These are phyloP conservation scores for Fusarium odoratissimum DNA, from an alignment of 2,329 filamentous ascomycete genomes.

Conservation along the genomic window DNA sequence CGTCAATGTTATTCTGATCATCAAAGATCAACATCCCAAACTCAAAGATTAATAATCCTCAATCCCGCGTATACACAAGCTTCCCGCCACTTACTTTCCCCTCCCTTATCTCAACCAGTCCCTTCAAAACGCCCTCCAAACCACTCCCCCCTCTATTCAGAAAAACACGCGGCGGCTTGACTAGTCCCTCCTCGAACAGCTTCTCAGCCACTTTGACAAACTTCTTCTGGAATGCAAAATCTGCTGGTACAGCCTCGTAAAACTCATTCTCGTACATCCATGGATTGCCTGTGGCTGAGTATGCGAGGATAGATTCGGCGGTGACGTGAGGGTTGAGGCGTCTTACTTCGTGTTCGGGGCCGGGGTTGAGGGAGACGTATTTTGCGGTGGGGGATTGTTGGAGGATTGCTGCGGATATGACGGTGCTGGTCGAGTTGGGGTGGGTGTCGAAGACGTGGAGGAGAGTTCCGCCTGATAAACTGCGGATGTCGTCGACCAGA, in stretches of 20 bases:
- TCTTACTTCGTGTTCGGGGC: background rate
- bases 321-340: background rate
- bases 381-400: background rate
- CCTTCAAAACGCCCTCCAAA: background rate
- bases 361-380: background rate
- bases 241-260: background rate
- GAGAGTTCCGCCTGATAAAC: constrained; percentile 29
- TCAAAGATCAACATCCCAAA: background rate
- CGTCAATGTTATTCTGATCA: no score
- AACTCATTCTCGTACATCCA: background rate
- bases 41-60: background rate
- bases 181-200: accelerated
- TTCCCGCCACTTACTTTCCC: background rate
- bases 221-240: constrained; percentile 3
- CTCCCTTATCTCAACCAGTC: background rate
- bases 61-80: constrained; percentile 2
- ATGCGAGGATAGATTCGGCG: background rate
- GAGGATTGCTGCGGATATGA: background rate
- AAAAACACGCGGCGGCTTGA: background rate
- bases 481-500: constrained; percentile 38
- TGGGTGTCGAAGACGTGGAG: background rate
- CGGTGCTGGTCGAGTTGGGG: background rate
- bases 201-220: background rate
- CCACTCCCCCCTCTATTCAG: background rate
- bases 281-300: constrained; percentile 5